Evolutionary conservation across 345 rosid genomes (phyloP).

Genomic region (Citrus australasica): DNA sequence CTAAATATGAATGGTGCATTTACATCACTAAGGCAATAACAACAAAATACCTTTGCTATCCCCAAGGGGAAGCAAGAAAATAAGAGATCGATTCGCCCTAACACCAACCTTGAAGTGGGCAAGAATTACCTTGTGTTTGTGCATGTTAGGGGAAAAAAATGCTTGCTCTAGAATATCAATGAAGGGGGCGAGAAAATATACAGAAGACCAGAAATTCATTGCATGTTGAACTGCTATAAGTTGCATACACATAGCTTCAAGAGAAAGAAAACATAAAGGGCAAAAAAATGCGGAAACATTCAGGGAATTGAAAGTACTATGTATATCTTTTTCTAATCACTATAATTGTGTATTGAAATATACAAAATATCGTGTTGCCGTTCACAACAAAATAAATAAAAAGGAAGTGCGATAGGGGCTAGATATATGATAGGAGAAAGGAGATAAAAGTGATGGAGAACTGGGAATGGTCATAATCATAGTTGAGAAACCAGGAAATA

Average conservation of each 20-base stretch:
- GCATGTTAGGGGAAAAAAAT: too few species aligned
- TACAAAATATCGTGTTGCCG: neutral
- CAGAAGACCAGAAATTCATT: neutral
- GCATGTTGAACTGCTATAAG: neutral
- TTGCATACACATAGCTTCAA: neutral
- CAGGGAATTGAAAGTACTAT: neutral
- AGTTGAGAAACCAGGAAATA: too few species aligned
- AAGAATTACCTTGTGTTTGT: too few species aligned
- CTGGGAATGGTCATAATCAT: too few species aligned
- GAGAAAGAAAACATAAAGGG: neutral
- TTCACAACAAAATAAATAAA: too few species aligned
- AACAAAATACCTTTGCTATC: neutral
- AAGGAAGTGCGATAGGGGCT: too few species aligned
- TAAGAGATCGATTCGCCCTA: too few species aligned
- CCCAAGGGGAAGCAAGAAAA: neutral
- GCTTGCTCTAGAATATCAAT: too few species aligned
- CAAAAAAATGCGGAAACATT: neutral
- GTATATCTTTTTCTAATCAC: neutral
- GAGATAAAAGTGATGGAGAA: too few species aligned
- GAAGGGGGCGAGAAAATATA: too few species aligned
- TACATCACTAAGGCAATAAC: neutral
- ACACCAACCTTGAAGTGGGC: too few species aligned
- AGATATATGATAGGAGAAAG: too few species aligned
- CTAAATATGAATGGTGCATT: neutral
- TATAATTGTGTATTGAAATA: slow-evolving; percentile 1